Percentiles rank a stretch among this genome's conserved stretches.
phyloP scores from a whole-genome alignment of 2,329 filamentous ascomycete species.

The Parafenestella ontariensis region DNA sequence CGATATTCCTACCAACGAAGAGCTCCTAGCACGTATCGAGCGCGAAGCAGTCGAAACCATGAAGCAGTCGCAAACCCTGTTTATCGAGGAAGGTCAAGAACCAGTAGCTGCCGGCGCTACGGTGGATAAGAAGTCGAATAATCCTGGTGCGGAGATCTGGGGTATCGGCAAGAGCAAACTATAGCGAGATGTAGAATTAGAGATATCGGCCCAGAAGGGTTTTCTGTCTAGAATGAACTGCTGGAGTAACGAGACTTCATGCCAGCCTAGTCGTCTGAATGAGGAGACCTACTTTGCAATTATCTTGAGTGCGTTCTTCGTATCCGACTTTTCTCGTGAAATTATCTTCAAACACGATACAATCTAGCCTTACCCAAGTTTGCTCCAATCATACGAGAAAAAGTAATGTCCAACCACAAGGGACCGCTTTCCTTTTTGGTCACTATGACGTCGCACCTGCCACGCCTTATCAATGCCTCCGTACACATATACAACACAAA shows the following conservation, averaged over 20 bases:
- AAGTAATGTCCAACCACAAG: too few relatives aligned
- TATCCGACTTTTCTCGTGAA: too few relatives aligned
- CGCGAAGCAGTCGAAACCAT: slow-evolving; percentile 54
- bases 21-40: slow-evolving; percentile 56
- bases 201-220: too few relatives aligned
- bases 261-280: too few relatives aligned
- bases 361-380: too few relatives aligned
- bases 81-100: slow-evolving; percentile 29
- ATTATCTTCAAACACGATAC: too few relatives aligned
- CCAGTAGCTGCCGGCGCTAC: slow-evolving; percentile 14
- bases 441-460: slow-evolving; percentile 9
- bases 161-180: slow-evolving; percentile 55
- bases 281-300: too few relatives aligned
- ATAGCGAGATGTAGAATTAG: slow-evolving; percentile 23
- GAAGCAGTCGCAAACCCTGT: slow-evolving; percentile 47
- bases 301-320: too few relatives aligned
- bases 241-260: too few relatives aligned
- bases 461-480: background rate
- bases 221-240: too few relatives aligned
- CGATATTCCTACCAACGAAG: slow-evolving; percentile 58
- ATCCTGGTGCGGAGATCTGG: slow-evolving; percentile 51
- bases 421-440: background rate
- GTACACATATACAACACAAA: background rate
- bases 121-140: slow-evolving; percentile 45
- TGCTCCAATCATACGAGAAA: too few relatives aligned